These are phyloP conservation scores for Gaultheria prostrata DNA, from an alignment of 148 eudicot species.

Conservation along the genomic window DNA sequence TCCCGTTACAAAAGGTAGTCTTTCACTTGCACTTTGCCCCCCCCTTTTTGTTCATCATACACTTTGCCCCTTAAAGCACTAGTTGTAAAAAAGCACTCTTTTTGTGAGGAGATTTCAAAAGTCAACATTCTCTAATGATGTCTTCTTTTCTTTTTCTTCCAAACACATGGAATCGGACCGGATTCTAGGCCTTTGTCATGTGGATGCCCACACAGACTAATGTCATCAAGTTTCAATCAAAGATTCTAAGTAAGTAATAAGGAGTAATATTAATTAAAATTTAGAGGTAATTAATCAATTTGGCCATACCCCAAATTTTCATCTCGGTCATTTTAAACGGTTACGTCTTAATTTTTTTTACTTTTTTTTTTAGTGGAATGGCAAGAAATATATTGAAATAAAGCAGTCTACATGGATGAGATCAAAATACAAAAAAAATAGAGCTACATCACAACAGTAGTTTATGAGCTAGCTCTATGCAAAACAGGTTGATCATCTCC, in stretches of 20 bases:
- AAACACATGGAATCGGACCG: background rate
- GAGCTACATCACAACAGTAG: no score
- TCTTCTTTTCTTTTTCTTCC: background rate
- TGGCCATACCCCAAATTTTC: no score
- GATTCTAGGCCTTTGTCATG: background rate
- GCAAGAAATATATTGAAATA: no score
- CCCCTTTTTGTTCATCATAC: background rate
- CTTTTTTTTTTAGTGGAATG: no score
- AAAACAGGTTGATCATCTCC: no score
- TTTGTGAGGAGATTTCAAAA: background rate
- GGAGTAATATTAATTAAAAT: no score
- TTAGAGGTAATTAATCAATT: no score
- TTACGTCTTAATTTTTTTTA: no score
- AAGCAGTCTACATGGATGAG: no score
- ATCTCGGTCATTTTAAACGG: no score
- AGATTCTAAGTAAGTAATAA: background rate
- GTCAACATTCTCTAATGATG: background rate
- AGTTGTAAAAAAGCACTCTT: background rate
- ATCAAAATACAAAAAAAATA: no score
- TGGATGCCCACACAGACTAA: background rate
- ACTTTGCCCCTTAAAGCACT: background rate
- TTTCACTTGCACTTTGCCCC: background rate
- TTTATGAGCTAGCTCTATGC: no score
- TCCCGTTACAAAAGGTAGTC: background rate
- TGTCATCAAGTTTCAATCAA: background rate